Percentiles rank a stretch among this genome's conserved stretches.
Conservation (phyloP, 441 rosid species). For the Hura crepitans region DNA sequence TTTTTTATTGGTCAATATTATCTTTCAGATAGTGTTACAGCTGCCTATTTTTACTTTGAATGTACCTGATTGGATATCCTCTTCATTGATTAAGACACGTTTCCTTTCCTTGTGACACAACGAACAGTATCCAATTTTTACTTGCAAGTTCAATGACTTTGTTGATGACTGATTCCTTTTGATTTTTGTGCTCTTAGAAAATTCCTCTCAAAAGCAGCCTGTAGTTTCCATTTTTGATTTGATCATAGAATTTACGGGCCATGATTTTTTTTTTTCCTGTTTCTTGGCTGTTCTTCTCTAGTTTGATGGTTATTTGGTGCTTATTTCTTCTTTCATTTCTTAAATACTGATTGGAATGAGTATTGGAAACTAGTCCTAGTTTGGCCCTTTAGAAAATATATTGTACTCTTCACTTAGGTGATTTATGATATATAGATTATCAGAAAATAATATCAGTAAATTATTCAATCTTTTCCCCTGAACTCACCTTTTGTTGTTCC, state of each 20-base stretch:
- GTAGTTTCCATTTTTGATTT: background rate
- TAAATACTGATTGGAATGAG: no score
- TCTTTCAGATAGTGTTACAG: background rate
- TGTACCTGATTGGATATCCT: background rate
- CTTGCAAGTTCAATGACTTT: background rate
- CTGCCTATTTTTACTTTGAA: background rate
- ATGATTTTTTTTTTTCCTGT: no score
- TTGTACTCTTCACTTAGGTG: background rate
- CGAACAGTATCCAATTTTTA: background rate
- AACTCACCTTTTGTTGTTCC: constrained; percentile 14
- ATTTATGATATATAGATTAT: background rate
- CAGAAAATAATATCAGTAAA: no score
- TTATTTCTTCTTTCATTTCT: no score
- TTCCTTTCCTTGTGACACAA: background rate
- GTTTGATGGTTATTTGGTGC: no score
- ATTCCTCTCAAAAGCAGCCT: background rate
- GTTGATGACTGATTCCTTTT: background rate
- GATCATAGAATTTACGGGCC: background rate
- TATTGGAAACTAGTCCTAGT: background rate
- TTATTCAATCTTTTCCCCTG: no score
- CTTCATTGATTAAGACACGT: background rate
- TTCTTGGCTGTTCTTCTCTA: background rate
- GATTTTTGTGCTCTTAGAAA: no score
- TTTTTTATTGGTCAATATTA: background rate
- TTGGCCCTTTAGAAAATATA: background rate